phyloP scores from a whole-genome alignment of 129 eudicot genomes.

The Chrysanthemum makinoi region DNA sequence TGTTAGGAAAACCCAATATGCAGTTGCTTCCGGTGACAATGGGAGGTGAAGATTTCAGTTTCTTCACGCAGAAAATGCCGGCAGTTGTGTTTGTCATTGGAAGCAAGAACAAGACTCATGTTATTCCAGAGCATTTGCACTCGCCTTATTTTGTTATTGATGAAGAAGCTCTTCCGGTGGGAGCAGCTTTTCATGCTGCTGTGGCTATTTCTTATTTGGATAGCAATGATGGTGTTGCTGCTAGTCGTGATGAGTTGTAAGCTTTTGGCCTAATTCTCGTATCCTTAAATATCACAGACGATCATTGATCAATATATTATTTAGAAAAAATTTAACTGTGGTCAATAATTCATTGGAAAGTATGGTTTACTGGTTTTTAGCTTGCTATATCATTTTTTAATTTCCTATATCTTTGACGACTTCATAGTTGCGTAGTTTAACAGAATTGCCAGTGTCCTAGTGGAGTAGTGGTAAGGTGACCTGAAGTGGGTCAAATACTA shows the following conservation, averaged over 20 bases:
- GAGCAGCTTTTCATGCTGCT: conserved; percentile 58
- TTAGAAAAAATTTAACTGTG: neutral
- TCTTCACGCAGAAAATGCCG: conserved; percentile 53
- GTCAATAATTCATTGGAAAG: no score
- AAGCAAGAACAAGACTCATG: conserved; percentile 38
- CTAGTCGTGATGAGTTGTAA: conserved; percentile 29
- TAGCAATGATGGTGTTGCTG: conserved; percentile 14
- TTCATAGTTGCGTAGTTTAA: no score
- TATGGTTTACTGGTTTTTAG: no score
- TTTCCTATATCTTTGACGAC: no score
- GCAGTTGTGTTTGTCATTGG: conserved; percentile 52
- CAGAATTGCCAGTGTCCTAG: no score
- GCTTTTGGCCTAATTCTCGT: neutral
- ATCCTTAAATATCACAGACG: neutral
- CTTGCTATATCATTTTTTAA: no score
- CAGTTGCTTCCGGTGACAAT: conserved; percentile 36
- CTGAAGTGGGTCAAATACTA: no score
- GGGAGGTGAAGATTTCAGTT: conserved; percentile 73
- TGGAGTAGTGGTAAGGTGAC: no score
- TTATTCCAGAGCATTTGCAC: conserved; percentile 37
- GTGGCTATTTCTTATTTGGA: conserved; percentile 57
- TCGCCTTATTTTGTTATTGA: conserved; percentile 57
- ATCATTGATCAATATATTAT: neutral
- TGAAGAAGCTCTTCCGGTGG: conserved; percentile 54
- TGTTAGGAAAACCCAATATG: conserved; percentile 47